Percentiles rank a stretch among this genome's conserved stretches.
Evolutionary conservation across 2,329 filamentous ascomycete species (phyloP).

Genomic region (Calonectria multiphialidica): DNA sequence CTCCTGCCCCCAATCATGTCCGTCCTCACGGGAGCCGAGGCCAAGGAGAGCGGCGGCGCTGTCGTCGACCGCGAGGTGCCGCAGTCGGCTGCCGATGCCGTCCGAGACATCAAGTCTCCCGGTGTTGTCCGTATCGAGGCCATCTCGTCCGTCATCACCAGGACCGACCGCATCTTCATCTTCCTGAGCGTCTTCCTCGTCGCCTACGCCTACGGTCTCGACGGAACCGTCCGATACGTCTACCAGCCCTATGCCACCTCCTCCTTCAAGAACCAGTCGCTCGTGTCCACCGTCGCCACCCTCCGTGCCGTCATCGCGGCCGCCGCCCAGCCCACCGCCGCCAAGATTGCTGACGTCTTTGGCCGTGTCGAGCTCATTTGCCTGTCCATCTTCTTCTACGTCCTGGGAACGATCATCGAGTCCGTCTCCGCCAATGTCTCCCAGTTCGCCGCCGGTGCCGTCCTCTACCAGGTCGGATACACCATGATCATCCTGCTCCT

Average conservation of each 20-base stretch:
- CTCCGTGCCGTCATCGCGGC: constrained; percentile 71
- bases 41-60: background rate
- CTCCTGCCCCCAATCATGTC: constrained; percentile 8
- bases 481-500: constrained; percentile 71
- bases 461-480: constrained; percentile 74
- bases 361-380: constrained; percentile 70
- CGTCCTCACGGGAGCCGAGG: constrained; percentile 2
- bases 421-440: constrained; percentile 60
- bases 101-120: constrained; percentile 54
- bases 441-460: constrained; percentile 67
- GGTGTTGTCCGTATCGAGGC: constrained; percentile 72
- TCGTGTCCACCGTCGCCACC: constrained; percentile 70
- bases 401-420: constrained; percentile 69
- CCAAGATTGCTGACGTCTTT: constrained; percentile 74
- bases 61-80: background rate
- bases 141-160: constrained; percentile 64
- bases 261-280: constrained; percentile 63
- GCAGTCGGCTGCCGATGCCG: constrained; percentile 37
- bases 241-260: constrained; percentile 69
- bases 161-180: constrained; percentile 65
- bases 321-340: constrained; percentile 68
- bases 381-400: constrained; percentile 72
- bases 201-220: constrained; percentile 73
- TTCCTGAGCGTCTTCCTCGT: constrained; percentile 73
- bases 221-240: constrained; percentile 66